Base-by-base conservation (phyloP, 768 basidiomycete species). In the Trametes villosa region DNA sequence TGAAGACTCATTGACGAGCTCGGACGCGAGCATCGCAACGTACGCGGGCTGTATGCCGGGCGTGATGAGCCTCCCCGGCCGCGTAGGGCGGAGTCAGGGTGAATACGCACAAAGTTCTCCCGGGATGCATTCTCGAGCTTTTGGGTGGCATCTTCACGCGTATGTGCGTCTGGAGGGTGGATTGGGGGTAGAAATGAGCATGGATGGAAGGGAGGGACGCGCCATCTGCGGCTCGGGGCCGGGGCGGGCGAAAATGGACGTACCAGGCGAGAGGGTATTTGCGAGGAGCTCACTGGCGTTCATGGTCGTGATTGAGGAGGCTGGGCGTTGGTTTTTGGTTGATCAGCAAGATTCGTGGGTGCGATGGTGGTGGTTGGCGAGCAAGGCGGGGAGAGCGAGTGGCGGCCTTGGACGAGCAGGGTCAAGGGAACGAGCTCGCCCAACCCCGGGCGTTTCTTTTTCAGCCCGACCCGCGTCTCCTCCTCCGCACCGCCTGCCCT, bases 231-330 rank as follows among this genome's bases (percentile, higher is more conserved):
- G 51, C n/a, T 52, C 31, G 57, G 62, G 36, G 44, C 51, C 33
- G 57, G 63, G 75, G 70, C 77, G 73, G 74, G 71, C 34, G 56
- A 60, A 62, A 60, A 65, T 72, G 67, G 75, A 76, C 86, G 69
- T 71, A 94, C 94, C 92, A 46, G 92, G 81, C 61, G 94, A 96
- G 68, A 98, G 88, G 70, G 96, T 89, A 79, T 96, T 94, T 67
- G 90, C 86, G 71, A 98, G 87, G 62, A 98, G 87, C 75, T 92
- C 87, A 58, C 86, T 88, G 66, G 93, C 92, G 81, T 93, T 93
- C 94, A 96, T 96, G 71, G 78, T 83, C 74, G 75, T 72, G 52
- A 63, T 30, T 33, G 48, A 66, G 67, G 53, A 67, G 50, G 58
- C 44, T 50, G 64, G 59, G 58, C 64, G 33, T 9, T 33, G 20